Base-by-base conservation (phyloP, 1,284 basidiomycete genomes). In the Moesziomyces globuligerus region DNA sequence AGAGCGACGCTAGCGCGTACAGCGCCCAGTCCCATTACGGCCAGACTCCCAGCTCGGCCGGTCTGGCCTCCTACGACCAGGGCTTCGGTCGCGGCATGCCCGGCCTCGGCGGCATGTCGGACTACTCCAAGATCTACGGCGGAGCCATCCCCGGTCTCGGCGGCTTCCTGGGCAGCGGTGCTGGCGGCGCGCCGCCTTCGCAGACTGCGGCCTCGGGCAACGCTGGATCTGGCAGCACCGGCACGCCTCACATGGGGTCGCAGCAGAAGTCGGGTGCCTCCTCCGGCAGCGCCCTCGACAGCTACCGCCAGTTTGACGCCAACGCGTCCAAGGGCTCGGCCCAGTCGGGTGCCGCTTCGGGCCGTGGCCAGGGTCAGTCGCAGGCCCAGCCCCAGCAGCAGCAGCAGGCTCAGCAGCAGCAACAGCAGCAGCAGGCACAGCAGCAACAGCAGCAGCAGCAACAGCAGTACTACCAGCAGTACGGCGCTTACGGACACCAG, bases 391-490 rank as follows among this genome's bases (percentile, higher is more conserved):
- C 65, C 8, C 65, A 68, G 42, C 57, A 57, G 56, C 58, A 60
- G 9, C 52, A 61, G 56, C 68, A 65, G 51, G 43, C n/a, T 4
- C 62, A 67, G 48, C 65, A 70, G 42, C 68, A 62, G 39, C 60
- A 69, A 45, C 65, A 62, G 48, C 58, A 58, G 36, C 71, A 74
- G 50, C 72, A 71, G 51, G 62, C 71, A 42, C 74, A 74, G 48
- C 65, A 64, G 53, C 62, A 60, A 18, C 69, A 68, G 41, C 76
- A 76, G 57, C 78, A 78, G 36, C 78, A 78, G 57, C 77, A 76
- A 38, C 69, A 77, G 52, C 76, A 80, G 62, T 76, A 80, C 61
- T 75, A 76, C 53, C 75, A 80, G 60, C 76, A 80, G 66, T 76
- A 77, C 64, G 64, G 62, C 32, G 74, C 70, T 39, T 79, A 79